phyloP scores from a whole-genome alignment of 2,329 filamentous ascomycete genomes.

The Epichloe elymi region DNA sequence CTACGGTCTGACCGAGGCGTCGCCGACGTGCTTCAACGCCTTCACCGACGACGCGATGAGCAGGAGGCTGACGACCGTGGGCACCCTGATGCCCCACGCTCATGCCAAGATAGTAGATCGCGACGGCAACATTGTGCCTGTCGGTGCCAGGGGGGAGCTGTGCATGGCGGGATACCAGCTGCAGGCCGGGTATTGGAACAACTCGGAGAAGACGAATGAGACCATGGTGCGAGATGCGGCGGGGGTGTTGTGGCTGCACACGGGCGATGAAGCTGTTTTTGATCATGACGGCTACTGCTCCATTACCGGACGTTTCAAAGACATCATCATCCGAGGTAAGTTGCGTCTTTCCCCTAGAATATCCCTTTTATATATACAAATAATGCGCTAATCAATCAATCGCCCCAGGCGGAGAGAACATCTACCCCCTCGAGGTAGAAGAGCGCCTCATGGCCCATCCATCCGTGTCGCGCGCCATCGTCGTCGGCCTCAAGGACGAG shows the following conservation, averaged over 20 bases:
- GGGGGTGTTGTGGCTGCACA: constrained; percentile 48
- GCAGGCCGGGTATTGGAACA: constrained; percentile 54
- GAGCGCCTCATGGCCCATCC: constrained; percentile 56
- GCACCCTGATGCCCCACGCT: constrained; percentile 62
- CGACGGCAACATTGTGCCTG: constrained; percentile 49
- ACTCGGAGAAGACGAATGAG: constrained; percentile 58
- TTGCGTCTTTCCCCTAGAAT: no score
- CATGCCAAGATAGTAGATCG: constrained; percentile 66
- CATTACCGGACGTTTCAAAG: constrained; percentile 66
- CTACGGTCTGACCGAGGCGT: constrained; percentile 65
- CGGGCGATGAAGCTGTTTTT: constrained; percentile 56
- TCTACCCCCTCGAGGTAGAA: constrained; percentile 64
- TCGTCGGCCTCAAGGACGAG: constrained; percentile 56
- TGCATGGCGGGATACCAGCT: constrained; percentile 70
- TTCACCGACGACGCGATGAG: constrained; percentile 59
- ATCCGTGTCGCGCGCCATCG: constrained; percentile 48
- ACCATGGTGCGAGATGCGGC: constrained; percentile 39
- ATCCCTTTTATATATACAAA: not conserved
- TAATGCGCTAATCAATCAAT: not conserved
- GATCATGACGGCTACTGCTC: constrained; percentile 56
- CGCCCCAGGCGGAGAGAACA: constrained; percentile 53
- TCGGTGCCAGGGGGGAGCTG: constrained; percentile 59
- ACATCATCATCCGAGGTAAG: constrained; percentile 61
- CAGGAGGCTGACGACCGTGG: constrained; percentile 56
- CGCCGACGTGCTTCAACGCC: constrained; percentile 70